Evolutionary conservation across 2,329 filamentous ascomycete genomes (phyloP).

Genomic region (Sclerotinia subarctica): DNA sequence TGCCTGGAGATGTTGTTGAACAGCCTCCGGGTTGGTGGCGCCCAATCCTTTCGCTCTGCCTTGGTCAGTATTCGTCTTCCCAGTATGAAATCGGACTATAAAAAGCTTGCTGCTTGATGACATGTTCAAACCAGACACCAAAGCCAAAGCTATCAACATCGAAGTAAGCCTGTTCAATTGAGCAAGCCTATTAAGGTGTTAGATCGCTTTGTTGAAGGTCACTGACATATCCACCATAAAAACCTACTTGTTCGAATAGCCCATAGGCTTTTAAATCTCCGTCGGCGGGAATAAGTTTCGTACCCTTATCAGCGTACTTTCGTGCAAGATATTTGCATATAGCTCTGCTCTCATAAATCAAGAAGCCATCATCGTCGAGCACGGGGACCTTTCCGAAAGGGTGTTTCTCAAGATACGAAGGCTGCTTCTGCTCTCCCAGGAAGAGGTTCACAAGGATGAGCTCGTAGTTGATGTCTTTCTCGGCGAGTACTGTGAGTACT

Average conservation of each 20-base stretch:
- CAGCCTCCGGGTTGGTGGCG: neutral
- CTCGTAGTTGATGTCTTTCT: slow-evolving; percentile 37
- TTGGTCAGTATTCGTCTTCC: neutral
- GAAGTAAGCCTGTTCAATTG: neutral
- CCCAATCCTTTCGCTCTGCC: neutral
- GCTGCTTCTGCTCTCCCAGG: slow-evolving; percentile 33
- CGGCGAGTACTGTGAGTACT: slow-evolving; percentile 35
- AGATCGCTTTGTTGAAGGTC: neutral
- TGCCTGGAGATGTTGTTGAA: neutral
- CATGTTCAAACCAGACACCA: neutral
- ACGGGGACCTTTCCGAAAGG: slow-evolving; percentile 41
- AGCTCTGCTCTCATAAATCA: slow-evolving; percentile 35
- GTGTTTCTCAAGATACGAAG: slow-evolving; percentile 30
- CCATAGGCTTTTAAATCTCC: slow-evolving; percentile 32
- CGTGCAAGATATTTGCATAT: slow-evolving; percentile 36
- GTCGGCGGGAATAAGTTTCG: slow-evolving; percentile 31
- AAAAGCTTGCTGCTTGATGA: slow-evolving; percentile 1
- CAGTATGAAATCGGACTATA: neutral
- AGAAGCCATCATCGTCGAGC: slow-evolving; percentile 39
- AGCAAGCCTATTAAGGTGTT: neutral
- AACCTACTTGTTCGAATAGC: slow-evolving; percentile 23
- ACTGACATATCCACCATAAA: no score
- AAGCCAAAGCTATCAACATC: neutral
- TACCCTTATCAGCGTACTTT: slow-evolving; percentile 37
- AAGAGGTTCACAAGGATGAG: slow-evolving; percentile 33